Base-by-base conservation (phyloP, 192 early-diverging fungal species). In the Rhizoclosmatium sp. region DNA sequence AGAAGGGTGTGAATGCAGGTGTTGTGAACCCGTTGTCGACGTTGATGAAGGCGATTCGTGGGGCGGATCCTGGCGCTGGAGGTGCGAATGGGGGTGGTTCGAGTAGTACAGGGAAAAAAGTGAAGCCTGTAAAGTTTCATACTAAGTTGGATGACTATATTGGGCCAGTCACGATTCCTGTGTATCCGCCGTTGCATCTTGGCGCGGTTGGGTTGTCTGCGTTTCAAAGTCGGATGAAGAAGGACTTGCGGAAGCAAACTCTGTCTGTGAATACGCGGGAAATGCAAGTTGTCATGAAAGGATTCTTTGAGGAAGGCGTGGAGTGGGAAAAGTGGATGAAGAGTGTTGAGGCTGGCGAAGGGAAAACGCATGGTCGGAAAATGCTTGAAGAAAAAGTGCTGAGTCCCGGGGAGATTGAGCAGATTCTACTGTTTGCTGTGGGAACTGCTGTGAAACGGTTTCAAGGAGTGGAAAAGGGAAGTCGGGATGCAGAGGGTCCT, bases 351-450 rank as follows among this genome's bases (percentile, higher is more conserved):
- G 51, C 9, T 54, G 9, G 16, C 5, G 51, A 54, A 54, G 16
- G 16, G 9, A 54, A 54, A 54, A 16, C 16, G 9, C 5, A 12
- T 7, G 51, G 14, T 16, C 10, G n/a, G 21, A 72, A 72, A 31
- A 16, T 58, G 16, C 56, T 72, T 19, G 51, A 72, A 23, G 70
- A 72, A 47, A 40, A 47, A 7, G 51, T 72, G 9, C 19, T 72
- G 23, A 58, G 31, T 21, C 48, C 70, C 7, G 44, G 44, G 12
- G 70, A 72, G 51, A 72, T 59, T 54, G 70, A 72, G 51, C 19
- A 72, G 41, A 45, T 58, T n/a, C 44, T 72, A 19, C 39, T 72
- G 47, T 72, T 58, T 72, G 70, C 70, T 3, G 58, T 58, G 2
- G 70, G 70, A 16, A 19, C 5, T 44, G 16, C 54, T 65, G 21